These are phyloP conservation scores for Monocercomonoides exilis DNA, from an alignment of 78 protist genomes.

Conservation along the genomic window DNA sequence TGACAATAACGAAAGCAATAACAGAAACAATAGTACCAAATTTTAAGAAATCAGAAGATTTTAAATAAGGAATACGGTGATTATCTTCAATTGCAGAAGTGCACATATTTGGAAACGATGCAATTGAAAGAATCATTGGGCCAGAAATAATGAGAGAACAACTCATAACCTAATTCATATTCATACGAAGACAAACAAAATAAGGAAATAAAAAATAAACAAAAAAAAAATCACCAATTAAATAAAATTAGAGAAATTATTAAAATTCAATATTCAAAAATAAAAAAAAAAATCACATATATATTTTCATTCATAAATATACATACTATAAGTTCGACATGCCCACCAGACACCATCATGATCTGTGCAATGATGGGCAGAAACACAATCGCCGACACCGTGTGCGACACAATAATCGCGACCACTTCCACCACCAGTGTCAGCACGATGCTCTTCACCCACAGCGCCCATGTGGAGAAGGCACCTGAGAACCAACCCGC, in stretches of 20 bases:
- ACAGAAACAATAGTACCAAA: neutral
- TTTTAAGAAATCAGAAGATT: neutral
- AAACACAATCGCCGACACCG: neutral
- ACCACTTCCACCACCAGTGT: neutral
- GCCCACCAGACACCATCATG: neutral
- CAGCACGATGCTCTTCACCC: neutral
- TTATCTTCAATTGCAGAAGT: neutral
- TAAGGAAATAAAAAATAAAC: too few species aligned
- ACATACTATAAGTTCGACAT: neutral
- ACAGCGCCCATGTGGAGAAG: neutral
- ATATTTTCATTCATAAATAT: too few species aligned
- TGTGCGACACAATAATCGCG: constrained; percentile 5
- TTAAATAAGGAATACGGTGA: neutral
- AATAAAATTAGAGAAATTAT: too few species aligned
- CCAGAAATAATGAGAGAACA: neutral
- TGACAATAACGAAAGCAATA: neutral
- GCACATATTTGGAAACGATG: neutral
- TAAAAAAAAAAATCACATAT: too few species aligned
- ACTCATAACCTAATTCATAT: neutral
- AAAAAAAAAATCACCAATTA: too few species aligned
- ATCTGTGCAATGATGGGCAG: constrained; percentile 3
- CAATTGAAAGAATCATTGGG: neutral
- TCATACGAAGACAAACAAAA: neutral
- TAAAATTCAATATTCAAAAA: too few species aligned
- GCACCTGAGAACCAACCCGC: neutral